These are phyloP conservation scores for Parastagonospora nodorum DNA, from an alignment of 2,329 filamentous ascomycete species.

Conservation along the genomic window DNA sequence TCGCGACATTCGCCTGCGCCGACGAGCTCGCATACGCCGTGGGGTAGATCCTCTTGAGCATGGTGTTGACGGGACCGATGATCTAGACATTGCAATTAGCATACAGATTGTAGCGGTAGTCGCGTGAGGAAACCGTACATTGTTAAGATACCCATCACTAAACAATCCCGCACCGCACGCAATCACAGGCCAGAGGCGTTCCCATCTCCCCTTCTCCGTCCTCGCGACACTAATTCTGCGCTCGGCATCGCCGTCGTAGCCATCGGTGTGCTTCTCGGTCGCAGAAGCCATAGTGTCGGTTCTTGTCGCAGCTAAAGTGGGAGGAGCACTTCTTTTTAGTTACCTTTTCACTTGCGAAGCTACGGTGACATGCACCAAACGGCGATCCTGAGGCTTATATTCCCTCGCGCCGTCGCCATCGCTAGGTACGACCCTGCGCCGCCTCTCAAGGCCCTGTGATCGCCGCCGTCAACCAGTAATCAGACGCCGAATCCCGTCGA, in stretches of 20 bases:
- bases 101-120: neutral
- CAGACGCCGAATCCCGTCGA: too few relatives aligned
- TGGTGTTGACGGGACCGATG: constrained; percentile 85
- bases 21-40: constrained; percentile 69
- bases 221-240: constrained; percentile 33
- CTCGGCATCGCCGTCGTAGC: constrained; percentile 14
- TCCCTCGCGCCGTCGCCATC: neutral
- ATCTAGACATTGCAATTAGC: constrained; percentile 57
- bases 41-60: constrained; percentile 71
- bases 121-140: constrained; percentile 55
- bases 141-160: constrained; percentile 90
- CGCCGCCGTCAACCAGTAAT: neutral
- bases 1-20: constrained; percentile 74
- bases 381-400: neutral
- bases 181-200: constrained; percentile 72
- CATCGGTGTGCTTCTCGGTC: constrained; percentile 2
- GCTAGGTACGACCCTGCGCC: neutral
- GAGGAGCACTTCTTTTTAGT: too few relatives aligned
- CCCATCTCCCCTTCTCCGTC: constrained; percentile 43
- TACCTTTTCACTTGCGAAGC: too few relatives aligned
- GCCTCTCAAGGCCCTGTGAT: neutral
- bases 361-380: neutral
- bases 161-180: constrained; percentile 90
- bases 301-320: neutral
- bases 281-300: constrained; percentile 19